Evolutionary conservation across 495 filamentous ascomycete genomes (phyloP), one percentile per base, ranked within the genome.

Genomic region (Penicillium odoratum): DNA sequence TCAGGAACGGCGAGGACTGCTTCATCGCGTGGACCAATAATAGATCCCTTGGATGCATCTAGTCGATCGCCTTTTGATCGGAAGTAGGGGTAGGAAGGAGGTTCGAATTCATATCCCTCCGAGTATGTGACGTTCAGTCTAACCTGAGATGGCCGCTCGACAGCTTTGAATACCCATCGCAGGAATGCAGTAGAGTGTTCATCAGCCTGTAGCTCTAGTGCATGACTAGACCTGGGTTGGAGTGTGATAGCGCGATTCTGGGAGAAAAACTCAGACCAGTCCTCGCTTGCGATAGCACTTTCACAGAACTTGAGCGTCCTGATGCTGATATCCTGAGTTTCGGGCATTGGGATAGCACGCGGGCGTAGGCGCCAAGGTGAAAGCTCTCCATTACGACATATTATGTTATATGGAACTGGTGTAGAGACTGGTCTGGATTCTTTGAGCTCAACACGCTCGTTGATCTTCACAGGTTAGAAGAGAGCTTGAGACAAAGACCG

Each of bases 101-200:
- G 72, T 44, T 73, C 65, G 3, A 74, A 65, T 49, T 76, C 72
- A 55, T 76, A 76, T 38, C 72, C 72, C 55, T 76, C 74, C 7
- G 70, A 72, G 47, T 76, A 72, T 6, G 72, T 76, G 21, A 72
- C 60, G 47, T 63, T 66, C 10, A 76, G 53, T 11, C 46, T 60
- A 15, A 73, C 52, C 4, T 68, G 42, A 8, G 70, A 66, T 45
- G 50, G 38, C 0, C 51, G 45, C 10, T 26, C 15, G 1, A 30
- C 33, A 1, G 63, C 59, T 16, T 63, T 63, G 58, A 76, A 74
- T 1, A 52, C 53, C 67, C 68, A 76, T 55, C 51, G 49, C 3
- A 74, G 54, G 16, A 76, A 74, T 4, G 72, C 73, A 3, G 73
- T 76, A 11, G 72, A 73, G 54, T 76, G 73, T 1, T 60, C 60